Base-by-base conservation (phyloP, 257 asterid genomes). In the Penstemon newberryi region DNA sequence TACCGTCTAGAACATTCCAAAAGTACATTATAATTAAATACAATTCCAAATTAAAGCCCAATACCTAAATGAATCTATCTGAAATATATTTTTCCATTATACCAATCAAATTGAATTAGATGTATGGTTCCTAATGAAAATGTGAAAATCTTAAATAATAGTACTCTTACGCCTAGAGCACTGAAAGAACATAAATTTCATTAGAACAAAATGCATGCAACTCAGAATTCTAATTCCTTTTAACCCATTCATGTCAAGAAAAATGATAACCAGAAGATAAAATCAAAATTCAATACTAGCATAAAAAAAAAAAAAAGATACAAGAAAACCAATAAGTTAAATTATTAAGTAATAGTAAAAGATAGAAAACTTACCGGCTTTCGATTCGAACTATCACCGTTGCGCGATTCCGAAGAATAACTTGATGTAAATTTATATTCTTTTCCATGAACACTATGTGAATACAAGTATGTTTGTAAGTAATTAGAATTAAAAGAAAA, bases 331-430 rank as follows among this genome's bases (percentile, higher is more conserved):
- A 50, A 8, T 42, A 0, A 46, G 4, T 8, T 9, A 3, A 38
- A 25, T 25, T 5, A 37, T 12, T 5, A 40, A 53, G 4, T 10
- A 5, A 11, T 15, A 5, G 0, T 4, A 8, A 8, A 37, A 64
- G 25, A 46, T 2, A 60, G 51, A 63, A 47, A 62, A 71, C 76
- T 59, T 65, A 81, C 85, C 2, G 59, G 55, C 49, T 43, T 41
- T 41, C 37, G 53, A n/a, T 38, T 10, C 0, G 56, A 46, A 47
- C 58, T 74, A 47, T 47, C 47, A 9, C 19, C n/a, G 1, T 5
- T 7, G 60, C 49, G 18, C 5, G 55, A 38, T 11, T 45, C 66
- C 10, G 8, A 37, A 4, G 64, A 51, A 19, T 49, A n/a, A 9
- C 15, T 37, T 19, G 36, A 7, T 12, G 6, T 25, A 25, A 25